A percentile compares a stretch with the other conserved stretches of the same genome.
These are phyloP conservation scores for Rutstroemia sydowiana DNA, from an alignment of 2,329 filamentous ascomycete genomes.

Conservation along the genomic window DNA sequence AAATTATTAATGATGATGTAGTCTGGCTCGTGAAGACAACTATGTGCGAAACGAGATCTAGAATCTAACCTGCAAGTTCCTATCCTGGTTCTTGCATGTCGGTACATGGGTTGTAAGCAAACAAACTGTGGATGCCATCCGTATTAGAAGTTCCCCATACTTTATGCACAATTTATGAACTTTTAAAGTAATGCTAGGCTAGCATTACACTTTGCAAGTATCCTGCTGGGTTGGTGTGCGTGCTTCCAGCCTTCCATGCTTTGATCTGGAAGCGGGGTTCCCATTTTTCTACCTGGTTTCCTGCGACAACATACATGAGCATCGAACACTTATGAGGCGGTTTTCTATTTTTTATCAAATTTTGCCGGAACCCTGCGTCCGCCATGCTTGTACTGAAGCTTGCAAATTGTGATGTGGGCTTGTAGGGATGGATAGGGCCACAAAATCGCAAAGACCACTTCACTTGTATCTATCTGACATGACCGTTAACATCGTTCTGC, in stretches of 20 bases:
- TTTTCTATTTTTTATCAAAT: slow-evolving; percentile 1
- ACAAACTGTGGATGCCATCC: slow-evolving; percentile 4
- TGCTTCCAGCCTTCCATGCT: too few species aligned
- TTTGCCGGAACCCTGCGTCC: slow-evolving; percentile 18
- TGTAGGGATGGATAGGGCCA: slow-evolving; percentile 10
- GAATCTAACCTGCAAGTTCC: slow-evolving; percentile 2
- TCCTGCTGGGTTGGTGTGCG: too few species aligned
- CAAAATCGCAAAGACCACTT: slow-evolving; percentile 2
- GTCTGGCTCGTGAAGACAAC: neutral
- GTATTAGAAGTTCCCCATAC: neutral
- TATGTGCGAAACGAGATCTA: slow-evolving; percentile 2
- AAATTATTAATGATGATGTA: neutral
- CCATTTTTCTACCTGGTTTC: too few species aligned
- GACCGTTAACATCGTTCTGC: neutral
- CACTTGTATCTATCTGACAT: slow-evolving; percentile 6
- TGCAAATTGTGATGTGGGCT: slow-evolving; percentile 11
- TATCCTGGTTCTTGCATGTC: slow-evolving; percentile 18
- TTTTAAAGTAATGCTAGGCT: neutral
- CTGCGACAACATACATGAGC: neutral
- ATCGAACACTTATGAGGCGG: neutral
- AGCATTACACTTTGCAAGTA: neutral
- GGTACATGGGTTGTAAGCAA: slow-evolving; percentile 18
- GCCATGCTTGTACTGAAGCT: slow-evolving; percentile 13
- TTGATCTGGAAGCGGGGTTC: too few species aligned
- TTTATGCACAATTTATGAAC: neutral